Conservation (phyloP, 805 yeast species). For the Hanseniaspora nectarophila region DNA sequence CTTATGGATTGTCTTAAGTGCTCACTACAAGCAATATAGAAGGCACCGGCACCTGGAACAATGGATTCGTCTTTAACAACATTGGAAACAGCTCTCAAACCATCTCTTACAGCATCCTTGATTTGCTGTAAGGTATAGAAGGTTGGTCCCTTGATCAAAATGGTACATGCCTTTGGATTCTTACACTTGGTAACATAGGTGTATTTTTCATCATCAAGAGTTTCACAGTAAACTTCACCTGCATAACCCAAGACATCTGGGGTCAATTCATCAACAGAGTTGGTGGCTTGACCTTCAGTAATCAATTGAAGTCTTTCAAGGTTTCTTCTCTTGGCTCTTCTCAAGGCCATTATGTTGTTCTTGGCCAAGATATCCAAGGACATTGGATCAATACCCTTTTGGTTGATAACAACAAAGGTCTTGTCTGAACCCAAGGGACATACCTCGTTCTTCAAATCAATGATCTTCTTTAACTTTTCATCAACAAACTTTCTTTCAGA, state of each 20-base stretch:
- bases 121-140: constrained; percentile 80
- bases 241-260: constrained; percentile 75
- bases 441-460: constrained; percentile 85
- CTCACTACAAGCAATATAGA: constrained; percentile 69
- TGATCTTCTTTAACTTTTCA: constrained; percentile 78
- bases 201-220: constrained; percentile 93
- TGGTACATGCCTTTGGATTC: constrained; percentile 84
- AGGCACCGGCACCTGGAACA: constrained; percentile 96
- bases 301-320: constrained; percentile 96
- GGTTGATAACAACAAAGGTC: constrained; percentile 89
- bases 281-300: constrained; percentile 96
- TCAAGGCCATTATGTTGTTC: constrained; percentile 80
- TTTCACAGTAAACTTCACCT: constrained; percentile 82
- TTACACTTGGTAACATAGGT: constrained; percentile 85
- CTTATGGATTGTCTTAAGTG: constrained; percentile 41
- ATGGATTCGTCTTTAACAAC: constrained; percentile 73
- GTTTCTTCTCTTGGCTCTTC: constrained; percentile 97
- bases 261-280: constrained; percentile 83
- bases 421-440: constrained; percentile 61
- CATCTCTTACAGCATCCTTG: constrained; percentile 95
- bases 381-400: constrained; percentile 98
- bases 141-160: constrained; percentile 87
- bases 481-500: constrained; percentile 91
- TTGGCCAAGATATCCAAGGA: constrained; percentile 88
- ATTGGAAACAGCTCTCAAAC: constrained; percentile 86